A percentile compares a stretch with the other conserved stretches of the same genome.
Conservation (phyloP, 2,329 filamentous ascomycete genomes). For the Bretziella fagacearum region DNA sequence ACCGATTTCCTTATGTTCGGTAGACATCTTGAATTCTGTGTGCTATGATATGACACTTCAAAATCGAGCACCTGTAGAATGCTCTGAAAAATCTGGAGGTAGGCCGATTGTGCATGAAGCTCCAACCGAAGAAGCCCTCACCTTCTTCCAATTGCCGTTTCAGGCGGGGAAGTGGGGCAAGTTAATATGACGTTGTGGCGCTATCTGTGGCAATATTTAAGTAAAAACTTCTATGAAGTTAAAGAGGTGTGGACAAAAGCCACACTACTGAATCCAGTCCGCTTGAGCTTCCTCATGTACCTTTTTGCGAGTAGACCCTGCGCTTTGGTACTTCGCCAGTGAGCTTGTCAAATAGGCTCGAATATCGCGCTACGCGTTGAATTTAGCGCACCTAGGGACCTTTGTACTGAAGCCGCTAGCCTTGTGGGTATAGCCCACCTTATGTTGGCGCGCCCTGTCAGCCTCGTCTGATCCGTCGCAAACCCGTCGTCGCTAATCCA, state of each 20-base stretch:
- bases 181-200: slow-evolving; percentile 13
- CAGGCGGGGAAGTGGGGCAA: slow-evolving; percentile 15
- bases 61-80: slow-evolving; percentile 15
- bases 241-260: not conserved
- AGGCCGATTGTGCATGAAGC: slow-evolving; percentile 12
- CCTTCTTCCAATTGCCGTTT: slow-evolving; percentile 9
- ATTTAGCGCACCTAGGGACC: not conserved
- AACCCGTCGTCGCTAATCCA: slow-evolving; percentile 29
- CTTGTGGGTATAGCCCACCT: not conserved
- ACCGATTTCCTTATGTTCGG: slow-evolving; percentile 29
- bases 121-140: slow-evolving; percentile 8
- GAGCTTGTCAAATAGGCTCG: not conserved
- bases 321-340: slow-evolving; percentile 2
- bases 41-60: slow-evolving; percentile 13
- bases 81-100: slow-evolving; percentile 16
- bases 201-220: slow-evolving; percentile 1
- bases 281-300: not conserved
- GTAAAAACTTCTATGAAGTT: not conserved
- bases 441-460: slow-evolving; percentile 10
- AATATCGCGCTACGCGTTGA: slow-evolving; percentile 13
- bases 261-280: not conserved
- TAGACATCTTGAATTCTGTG: slow-evolving; percentile 25
- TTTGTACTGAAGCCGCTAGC: not conserved
- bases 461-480: slow-evolving; percentile 15
- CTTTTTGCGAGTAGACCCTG: not conserved